These are phyloP conservation scores for Anthoceros angustus DNA, from an alignment of 225 moss, liverwort and hornwort species.

Conservation along the genomic window DNA sequence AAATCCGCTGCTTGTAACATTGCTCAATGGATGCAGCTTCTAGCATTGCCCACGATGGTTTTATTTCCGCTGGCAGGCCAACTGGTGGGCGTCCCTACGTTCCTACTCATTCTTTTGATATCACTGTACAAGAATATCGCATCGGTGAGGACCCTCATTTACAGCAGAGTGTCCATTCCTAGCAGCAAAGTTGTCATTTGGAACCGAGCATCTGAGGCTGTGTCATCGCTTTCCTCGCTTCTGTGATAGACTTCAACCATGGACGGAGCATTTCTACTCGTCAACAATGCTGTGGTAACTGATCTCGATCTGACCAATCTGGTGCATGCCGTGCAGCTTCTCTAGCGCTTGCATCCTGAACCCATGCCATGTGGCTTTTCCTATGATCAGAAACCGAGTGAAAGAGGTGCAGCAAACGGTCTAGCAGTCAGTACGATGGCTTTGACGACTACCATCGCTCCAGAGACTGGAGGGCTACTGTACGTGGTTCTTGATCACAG, in stretches of 20 bases:
- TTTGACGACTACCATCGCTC: not conserved
- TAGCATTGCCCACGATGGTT: too few species aligned
- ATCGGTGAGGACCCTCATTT: too few species aligned
- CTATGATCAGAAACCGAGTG: not conserved
- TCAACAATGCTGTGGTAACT: slow-evolving; percentile 1
- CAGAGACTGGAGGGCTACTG: not conserved
- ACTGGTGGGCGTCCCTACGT: too few species aligned
- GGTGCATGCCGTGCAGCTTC: not conserved
- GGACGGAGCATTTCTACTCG: not conserved
- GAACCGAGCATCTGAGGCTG: not conserved
- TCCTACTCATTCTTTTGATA: too few species aligned
- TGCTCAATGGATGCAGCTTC: too few species aligned
- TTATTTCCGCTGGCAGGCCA: too few species aligned
- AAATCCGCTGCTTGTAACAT: too few species aligned
- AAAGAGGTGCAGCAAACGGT: not conserved
- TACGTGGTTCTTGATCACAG: not conserved
- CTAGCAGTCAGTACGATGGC: slow-evolving; percentile 1
- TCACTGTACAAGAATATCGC: too few species aligned
- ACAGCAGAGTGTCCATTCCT: too few species aligned
- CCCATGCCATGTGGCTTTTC: not conserved
- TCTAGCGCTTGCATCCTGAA: not conserved
- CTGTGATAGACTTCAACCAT: not conserved
- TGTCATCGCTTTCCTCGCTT: not conserved
- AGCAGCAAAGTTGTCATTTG: not conserved
- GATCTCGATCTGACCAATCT: not conserved